A percentile compares a stretch with the other conserved stretches of the same genome.
Evolutionary conservation across 2,329 filamentous ascomycete species (phyloP).

Genomic region (Tolypocladium ophioglossoides): DNA sequence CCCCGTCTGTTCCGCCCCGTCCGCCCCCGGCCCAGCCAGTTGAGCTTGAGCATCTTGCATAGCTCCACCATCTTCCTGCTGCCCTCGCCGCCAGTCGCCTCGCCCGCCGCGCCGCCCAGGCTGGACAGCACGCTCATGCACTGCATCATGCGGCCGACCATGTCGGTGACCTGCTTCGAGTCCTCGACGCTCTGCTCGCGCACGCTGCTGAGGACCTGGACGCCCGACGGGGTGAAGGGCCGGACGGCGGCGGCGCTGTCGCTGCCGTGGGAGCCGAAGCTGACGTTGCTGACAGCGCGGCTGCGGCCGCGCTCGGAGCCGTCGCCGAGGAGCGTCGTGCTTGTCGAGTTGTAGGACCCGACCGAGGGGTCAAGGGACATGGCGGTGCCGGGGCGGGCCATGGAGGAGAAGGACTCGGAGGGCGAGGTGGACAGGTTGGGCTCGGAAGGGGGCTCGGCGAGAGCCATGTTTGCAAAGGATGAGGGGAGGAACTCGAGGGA

Average conservation of each 20-base stretch:
- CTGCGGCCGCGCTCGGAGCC: conserved; percentile 51
- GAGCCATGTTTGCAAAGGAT: conserved; percentile 38
- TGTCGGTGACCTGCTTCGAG: conserved; percentile 78
- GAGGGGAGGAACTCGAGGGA: conserved; percentile 67
- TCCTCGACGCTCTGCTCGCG: conserved; percentile 54
- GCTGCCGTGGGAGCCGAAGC: conserved; percentile 44
- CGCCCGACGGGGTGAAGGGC: conserved; percentile 39
- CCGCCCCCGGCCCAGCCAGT: conserved; percentile 85
- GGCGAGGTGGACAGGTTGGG: conserved; percentile 41
- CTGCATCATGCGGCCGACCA: conserved; percentile 90
- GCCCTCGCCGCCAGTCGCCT: conserved; percentile 48
- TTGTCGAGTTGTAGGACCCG: conserved; percentile 71
- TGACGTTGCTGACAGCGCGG: conserved; percentile 80
- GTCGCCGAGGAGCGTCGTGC: conserved; percentile 67
- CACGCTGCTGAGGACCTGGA: conserved; percentile 28
- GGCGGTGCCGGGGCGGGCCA: conserved; percentile 58
- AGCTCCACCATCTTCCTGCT: conserved; percentile 75
- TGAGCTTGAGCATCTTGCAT: conserved; percentile 82
- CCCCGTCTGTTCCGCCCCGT: conserved; percentile 84
- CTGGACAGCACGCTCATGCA: conserved; percentile 85
- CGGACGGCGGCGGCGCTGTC: conserved; percentile 26
- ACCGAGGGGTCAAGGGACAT: conserved; percentile 63
- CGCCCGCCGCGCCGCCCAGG: conserved; percentile 47
- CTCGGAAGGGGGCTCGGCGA: conserved; percentile 42
- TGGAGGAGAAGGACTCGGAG: conserved; percentile 33